These are phyloP conservation scores for Bretziella fagacearum DNA, from an alignment of 2,329 filamentous ascomycete genomes.

Conservation along the genomic window DNA sequence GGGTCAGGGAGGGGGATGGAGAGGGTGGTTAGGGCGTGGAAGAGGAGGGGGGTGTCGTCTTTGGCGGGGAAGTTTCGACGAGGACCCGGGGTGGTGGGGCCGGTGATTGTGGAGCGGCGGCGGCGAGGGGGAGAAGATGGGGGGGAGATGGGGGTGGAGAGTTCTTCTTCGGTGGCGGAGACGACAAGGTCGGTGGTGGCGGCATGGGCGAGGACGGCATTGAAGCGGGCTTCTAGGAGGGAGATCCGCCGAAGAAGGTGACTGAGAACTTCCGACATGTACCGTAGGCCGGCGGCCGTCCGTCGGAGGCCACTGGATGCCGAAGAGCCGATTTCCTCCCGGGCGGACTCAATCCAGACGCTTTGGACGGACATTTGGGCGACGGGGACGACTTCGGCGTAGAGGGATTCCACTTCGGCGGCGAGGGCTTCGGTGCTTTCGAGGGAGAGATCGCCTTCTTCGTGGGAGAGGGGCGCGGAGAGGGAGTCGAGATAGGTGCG, in stretches of 20 bases:
- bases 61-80: not conserved
- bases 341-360: slow-evolving; percentile 31
- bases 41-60: not conserved
- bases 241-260: slow-evolving; percentile 21
- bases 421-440: slow-evolving; percentile 31
- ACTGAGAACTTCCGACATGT: not conserved
- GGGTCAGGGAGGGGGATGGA: not conserved
- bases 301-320: not conserved
- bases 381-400: slow-evolving; percentile 51
- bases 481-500: slow-evolving; percentile 34
- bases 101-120: not conserved
- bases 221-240: slow-evolving; percentile 25
- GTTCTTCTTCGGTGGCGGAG: no score
- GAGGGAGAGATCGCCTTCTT: not conserved
- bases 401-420: slow-evolving; percentile 51
- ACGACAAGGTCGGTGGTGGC: not conserved
- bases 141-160: not conserved
- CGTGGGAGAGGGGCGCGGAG: slow-evolving; percentile 22
- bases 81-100: not conserved
- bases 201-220: not conserved
- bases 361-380: slow-evolving; percentile 55
- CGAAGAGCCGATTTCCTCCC: not conserved
- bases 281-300: not conserved
- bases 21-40: not conserved
- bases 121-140: not conserved